Percentiles rank a stretch among this genome's conserved stretches.
Evolutionary conservation across 192 early-diverging fungal species (phyloP).

Genomic region (Pecoramyces ruminantium): DNA sequence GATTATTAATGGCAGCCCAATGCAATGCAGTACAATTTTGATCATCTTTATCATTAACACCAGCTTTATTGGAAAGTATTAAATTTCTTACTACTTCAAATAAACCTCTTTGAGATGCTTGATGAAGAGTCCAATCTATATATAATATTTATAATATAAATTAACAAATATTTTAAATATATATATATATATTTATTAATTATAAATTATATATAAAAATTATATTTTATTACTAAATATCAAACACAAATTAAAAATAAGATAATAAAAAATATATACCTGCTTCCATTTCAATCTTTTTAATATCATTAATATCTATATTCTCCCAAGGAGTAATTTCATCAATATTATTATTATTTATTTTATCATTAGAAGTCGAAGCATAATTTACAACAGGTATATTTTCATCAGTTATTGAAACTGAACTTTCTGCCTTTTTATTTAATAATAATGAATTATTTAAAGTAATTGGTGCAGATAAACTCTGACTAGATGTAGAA

Average conservation of each 20-base stretch:
- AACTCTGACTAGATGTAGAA: background rate
- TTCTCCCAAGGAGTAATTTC: background rate
- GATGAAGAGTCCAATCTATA: background rate
- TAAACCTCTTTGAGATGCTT: background rate
- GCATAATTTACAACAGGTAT: background rate
- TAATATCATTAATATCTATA: background rate
- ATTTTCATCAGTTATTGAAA: background rate
- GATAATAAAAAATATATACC: no score
- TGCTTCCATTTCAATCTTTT: background rate
- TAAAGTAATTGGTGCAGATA: background rate
- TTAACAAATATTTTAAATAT: background rate
- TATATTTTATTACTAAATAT: no score
- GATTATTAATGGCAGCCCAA: constrained; percentile 54
- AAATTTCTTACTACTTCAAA: background rate
- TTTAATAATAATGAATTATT: background rate
- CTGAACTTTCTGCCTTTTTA: background rate
- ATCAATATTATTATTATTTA: background rate
- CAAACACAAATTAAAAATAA: no score
- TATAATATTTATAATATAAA: no score
- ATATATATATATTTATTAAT: background rate
- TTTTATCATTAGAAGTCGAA: background rate
- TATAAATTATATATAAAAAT: no score
- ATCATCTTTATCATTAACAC: constrained; percentile 35
- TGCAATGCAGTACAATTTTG: constrained; percentile 65
- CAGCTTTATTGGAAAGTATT: constrained; percentile 2